Evolutionary conservation across 371 early-diverging fungal genomes (phyloP).

Genomic region (Mucor velutinosus): DNA sequence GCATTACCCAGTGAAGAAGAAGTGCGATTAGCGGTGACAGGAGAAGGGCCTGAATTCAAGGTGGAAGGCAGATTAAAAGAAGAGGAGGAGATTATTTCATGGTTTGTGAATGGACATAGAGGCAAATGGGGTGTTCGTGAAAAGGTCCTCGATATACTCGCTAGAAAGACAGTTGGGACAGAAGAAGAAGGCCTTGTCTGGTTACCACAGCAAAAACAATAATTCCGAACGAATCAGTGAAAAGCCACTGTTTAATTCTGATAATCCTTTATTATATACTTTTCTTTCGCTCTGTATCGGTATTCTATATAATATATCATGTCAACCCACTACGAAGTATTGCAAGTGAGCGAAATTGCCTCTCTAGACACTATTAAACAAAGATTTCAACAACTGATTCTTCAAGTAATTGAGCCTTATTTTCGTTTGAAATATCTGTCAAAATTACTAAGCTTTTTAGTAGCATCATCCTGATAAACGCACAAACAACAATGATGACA

Average conservation of each 20-base stretch:
- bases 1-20: slow-evolving; percentile 83
- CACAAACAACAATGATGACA: not conserved
- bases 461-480: slow-evolving; percentile 60
- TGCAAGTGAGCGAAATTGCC: slow-evolving; percentile 43
- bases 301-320: slow-evolving; percentile 13
- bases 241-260: slow-evolving; percentile 5
- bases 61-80: slow-evolving; percentile 49
- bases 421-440: not conserved
- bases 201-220: slow-evolving; percentile 11
- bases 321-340: slow-evolving; percentile 47
- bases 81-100: slow-evolving; percentile 67
- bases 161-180: slow-evolving; percentile 54
- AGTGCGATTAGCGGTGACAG: slow-evolving; percentile 61
- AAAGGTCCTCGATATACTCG: slow-evolving; percentile 66
- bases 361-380: slow-evolving; percentile 46
- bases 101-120: slow-evolving; percentile 60
- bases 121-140: slow-evolving; percentile 67
- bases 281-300: not conserved
- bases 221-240: not conserved
- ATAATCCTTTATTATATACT: not conserved
- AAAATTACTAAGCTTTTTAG: not conserved
- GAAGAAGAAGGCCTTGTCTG: slow-evolving; percentile 22
- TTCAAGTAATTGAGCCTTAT: slow-evolving; percentile 30
- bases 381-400: slow-evolving; percentile 50
- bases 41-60: slow-evolving; percentile 61